phyloP scores from a whole-genome alignment of 768 basidiomycete genomes.

The Tulasnella sp. region DNA sequence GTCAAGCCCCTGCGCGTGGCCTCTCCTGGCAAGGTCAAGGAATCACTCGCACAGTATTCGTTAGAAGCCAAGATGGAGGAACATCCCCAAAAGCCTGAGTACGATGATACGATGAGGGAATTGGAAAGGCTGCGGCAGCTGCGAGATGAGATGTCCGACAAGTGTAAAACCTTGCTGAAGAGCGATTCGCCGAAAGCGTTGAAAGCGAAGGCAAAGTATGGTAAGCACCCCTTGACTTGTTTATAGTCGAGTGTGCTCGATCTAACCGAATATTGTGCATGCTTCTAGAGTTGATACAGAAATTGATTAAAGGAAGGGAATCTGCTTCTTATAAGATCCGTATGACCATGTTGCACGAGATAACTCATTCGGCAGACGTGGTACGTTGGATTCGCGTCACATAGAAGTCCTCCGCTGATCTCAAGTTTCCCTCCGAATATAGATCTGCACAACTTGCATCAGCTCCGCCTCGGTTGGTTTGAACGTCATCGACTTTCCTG shows the following conservation, averaged over 20 bases:
- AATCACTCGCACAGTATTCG: constrained; percentile 43
- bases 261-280: constrained; percentile 10
- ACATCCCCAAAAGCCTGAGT: constrained; percentile 42
- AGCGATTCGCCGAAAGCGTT: background rate
- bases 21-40: constrained; percentile 44
- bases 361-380: constrained; percentile 24
- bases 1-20: constrained; percentile 72
- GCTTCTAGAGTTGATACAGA: background rate
- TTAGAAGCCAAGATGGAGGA: constrained; percentile 50
- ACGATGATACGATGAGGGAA: constrained; percentile 30
- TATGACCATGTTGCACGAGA: constrained; percentile 19
- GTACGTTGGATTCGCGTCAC: background rate
- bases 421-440: background rate
- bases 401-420: background rate
- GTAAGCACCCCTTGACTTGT: constrained; percentile 22
- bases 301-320: background rate
- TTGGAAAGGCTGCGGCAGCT: constrained; percentile 44
- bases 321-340: background rate
- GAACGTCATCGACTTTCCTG: constrained; percentile 73
- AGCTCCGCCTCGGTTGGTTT: constrained; percentile 56
- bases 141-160: constrained; percentile 61
- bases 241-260: constrained; percentile 12
- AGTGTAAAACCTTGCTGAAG: constrained; percentile 31
- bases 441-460: constrained; percentile 85
- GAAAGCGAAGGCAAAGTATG: background rate